Evolutionary conservation across 2,329 filamentous ascomycete species (phyloP).

Genomic region (Scedosporium apiospermum): DNA sequence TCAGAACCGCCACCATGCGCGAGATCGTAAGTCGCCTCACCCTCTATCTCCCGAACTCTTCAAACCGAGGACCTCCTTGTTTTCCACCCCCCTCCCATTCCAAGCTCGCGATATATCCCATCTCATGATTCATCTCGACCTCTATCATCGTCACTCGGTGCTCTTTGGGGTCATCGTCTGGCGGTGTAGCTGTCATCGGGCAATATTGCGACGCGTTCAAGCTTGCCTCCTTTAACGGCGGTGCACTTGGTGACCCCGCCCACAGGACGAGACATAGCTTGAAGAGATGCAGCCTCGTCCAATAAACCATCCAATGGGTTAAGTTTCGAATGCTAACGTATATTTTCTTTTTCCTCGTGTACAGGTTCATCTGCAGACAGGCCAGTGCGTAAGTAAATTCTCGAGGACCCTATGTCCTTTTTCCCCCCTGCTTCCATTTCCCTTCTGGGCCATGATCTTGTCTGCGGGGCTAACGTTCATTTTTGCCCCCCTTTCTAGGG

Average conservation of each 20-base stretch:
- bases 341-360: slow-evolving; percentile 41
- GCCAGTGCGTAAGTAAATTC: slow-evolving; percentile 74
- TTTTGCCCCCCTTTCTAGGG: slow-evolving; percentile 46
- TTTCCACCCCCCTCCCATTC: slow-evolving; percentile 7
- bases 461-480: slow-evolving; percentile 24
- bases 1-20: slow-evolving; percentile 44
- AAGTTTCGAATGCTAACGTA: slow-evolving; percentile 41
- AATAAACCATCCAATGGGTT: background rate
- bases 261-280: background rate
- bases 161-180: background rate
- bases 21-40: slow-evolving; percentile 50
- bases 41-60: slow-evolving; percentile 7
- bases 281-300: background rate
- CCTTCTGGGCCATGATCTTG: slow-evolving; percentile 2
- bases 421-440: background rate
- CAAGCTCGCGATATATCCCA: background rate
- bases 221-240: background rate
- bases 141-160: background rate
- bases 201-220: slow-evolving; percentile 28
- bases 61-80: slow-evolving; percentile 1
- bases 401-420: background rate
- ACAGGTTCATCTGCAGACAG: slow-evolving; percentile 99
- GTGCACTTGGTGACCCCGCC: slow-evolving; percentile 3
- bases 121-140: background rate
- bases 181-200: background rate